A percentile compares a stretch with the other conserved stretches of the same genome.
Evolutionary conservation across 2,329 filamentous ascomycete species (phyloP).

Genomic region (Ascochyta pisi): DNA sequence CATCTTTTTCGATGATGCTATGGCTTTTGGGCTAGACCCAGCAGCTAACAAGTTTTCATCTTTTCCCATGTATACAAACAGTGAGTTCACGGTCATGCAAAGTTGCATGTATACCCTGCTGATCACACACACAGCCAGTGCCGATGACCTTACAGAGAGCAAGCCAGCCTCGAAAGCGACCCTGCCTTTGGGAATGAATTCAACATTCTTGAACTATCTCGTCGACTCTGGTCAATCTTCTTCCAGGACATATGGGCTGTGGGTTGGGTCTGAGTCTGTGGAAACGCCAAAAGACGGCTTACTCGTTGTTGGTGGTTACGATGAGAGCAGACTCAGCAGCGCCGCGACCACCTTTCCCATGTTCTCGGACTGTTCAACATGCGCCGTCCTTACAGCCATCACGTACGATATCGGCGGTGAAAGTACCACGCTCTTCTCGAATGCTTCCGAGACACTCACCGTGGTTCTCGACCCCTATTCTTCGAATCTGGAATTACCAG

Average conservation of each 20-base stretch:
- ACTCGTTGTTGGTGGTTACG: slow-evolving; percentile 24
- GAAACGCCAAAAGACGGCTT: slow-evolving; percentile 25
- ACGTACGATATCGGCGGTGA: slow-evolving; percentile 24
- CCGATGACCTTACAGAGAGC: not conserved
- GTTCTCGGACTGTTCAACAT: slow-evolving; percentile 28
- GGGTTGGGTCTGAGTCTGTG: slow-evolving; percentile 27
- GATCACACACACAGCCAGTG: no score
- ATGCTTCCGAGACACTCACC: slow-evolving; percentile 18
- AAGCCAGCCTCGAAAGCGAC: slow-evolving; percentile 14
- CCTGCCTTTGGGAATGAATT: slow-evolving; percentile 22
- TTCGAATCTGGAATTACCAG: slow-evolving; percentile 18
- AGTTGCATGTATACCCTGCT: no score
- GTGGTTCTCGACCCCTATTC: slow-evolving; percentile 26
- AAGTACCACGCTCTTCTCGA: slow-evolving; percentile 22
- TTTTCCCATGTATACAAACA: slow-evolving; percentile 22
- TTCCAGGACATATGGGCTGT: slow-evolving; percentile 26
- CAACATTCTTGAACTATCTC: slow-evolving; percentile 24
- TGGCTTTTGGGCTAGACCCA: slow-evolving; percentile 23
- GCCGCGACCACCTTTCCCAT: slow-evolving; percentile 26
- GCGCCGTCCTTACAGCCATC: slow-evolving; percentile 27
- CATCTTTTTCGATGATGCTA: slow-evolving; percentile 24
- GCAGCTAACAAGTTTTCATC: slow-evolving; percentile 22
- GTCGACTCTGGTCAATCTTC: slow-evolving; percentile 26
- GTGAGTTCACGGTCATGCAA: slow-evolving; percentile 14
- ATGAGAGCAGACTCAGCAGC: slow-evolving; percentile 22